phyloP scores from a whole-genome alignment of 164 flowering plant genomes.

The Magnolia sinica region DNA sequence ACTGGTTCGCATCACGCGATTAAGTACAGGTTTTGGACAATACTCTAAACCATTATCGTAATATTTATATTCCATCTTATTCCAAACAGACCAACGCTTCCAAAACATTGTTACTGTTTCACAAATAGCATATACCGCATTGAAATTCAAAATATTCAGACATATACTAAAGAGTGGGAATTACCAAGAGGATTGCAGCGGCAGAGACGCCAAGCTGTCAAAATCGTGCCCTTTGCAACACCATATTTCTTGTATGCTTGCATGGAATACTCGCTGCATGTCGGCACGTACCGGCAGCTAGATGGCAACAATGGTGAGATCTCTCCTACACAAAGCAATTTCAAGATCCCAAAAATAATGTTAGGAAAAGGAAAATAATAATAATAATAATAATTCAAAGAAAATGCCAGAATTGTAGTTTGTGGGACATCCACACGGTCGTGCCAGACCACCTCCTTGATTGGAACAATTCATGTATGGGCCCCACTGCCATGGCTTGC shows the following conservation, averaged over 20 bases:
- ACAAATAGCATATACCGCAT: no score
- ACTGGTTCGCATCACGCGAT: no score
- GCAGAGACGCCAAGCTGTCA: conserved; percentile 92
- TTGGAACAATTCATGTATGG: background rate
- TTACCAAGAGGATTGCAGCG: conserved; percentile 97
- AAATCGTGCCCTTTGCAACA: conserved; percentile 68
- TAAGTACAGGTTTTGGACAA: no score
- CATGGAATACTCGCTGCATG: conserved; percentile 97
- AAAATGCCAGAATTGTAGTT: background rate
- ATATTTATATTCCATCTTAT: background rate
- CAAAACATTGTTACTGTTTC: background rate
- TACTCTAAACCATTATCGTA: no score
- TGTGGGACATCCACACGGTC: background rate
- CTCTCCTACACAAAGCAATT: conserved; percentile 49
- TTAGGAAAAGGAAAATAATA: background rate
- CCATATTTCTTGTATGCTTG: conserved; percentile 92
- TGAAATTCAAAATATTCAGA: background rate
- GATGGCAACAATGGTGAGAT: conserved; percentile 85
- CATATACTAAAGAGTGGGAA: background rate
- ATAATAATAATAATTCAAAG: no score
- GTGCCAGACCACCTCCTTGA: background rate
- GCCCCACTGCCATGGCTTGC: background rate
- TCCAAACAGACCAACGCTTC: background rate
- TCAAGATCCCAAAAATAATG: background rate
- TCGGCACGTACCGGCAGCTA: conserved; percentile 86